These are phyloP conservation scores for Pneumocystis oryctolagi DNA, from an alignment of 1,139 yeast species.

Conservation along the genomic window DNA sequence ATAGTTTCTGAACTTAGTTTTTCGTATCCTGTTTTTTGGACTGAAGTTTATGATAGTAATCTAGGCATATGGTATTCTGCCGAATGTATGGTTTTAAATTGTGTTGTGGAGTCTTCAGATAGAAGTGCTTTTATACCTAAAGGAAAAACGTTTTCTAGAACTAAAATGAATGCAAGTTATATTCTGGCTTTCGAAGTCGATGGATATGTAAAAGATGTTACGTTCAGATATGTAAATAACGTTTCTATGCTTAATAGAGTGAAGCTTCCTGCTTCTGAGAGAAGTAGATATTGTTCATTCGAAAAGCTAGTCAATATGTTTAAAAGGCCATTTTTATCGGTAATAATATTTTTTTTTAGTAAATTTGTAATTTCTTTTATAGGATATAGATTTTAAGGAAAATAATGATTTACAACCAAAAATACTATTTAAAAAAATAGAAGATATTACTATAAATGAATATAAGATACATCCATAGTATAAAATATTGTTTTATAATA, in stretches of 20 bases:
- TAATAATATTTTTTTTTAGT: background rate
- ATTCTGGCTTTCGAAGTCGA: constrained; percentile 50
- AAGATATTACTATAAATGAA: constrained; percentile 60
- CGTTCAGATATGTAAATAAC: constrained; percentile 56
- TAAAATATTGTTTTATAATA: constrained; percentile 23
- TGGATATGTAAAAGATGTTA: constrained; percentile 63
- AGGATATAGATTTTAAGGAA: constrained; percentile 49
- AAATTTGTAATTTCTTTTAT: background rate
- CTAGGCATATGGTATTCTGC: constrained; percentile 66
- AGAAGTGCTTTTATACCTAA: constrained; percentile 1
- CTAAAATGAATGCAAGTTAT: constrained; percentile 5
- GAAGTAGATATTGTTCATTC: background rate
- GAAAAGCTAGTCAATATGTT: background rate
- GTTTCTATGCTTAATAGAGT: background rate
- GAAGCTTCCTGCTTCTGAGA: background rate
- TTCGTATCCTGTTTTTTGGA: constrained; percentile 70
- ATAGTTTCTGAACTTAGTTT: constrained; percentile 17
- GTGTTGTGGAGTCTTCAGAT: background rate
- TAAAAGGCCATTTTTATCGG: background rate
- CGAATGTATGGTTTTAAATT: constrained; percentile 53
- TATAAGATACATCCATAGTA: constrained; percentile 73
- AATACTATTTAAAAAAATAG: constrained; percentile 70
- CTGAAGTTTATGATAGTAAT: constrained; percentile 77
- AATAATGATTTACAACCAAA: constrained; percentile 52
- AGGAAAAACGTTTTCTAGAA: background rate